Conservation (phyloP, 2,329 filamentous ascomycete genomes). For the Pestalotiopsis sp. region DNA sequence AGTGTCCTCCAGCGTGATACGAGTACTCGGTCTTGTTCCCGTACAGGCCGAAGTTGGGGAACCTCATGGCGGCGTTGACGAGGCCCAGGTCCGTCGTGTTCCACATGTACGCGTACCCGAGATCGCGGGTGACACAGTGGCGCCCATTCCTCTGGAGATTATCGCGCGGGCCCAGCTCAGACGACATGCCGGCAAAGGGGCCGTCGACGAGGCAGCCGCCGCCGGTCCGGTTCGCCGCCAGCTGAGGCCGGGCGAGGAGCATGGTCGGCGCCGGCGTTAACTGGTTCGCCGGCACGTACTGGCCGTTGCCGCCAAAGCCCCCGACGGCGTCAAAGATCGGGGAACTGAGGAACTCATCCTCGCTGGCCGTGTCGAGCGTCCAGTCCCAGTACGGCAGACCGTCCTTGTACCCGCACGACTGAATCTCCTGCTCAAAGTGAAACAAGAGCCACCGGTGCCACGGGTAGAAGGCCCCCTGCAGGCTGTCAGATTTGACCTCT, state of each 20-base stretch:
- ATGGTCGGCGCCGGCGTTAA: conserved; percentile 11
- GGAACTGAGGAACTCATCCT: conserved; percentile 12
- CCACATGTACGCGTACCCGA: conserved; percentile 3
- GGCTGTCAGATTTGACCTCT: background rate
- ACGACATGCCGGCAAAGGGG: background rate
- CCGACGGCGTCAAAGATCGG: conserved; percentile 18
- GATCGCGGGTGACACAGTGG: conserved; percentile 6
- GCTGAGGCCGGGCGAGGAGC: background rate
- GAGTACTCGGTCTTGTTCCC: conserved; percentile 10
- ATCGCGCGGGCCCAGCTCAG: background rate
- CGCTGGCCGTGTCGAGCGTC: conserved; percentile 17
- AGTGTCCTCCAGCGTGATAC: conserved; percentile 14
- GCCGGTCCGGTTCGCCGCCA: background rate
- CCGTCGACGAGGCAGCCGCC: conserved; percentile 5
- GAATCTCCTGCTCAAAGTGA: conserved; percentile 27
- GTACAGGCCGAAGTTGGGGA: background rate
- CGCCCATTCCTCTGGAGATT: background rate
- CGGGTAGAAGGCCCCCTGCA: conserved; percentile 15
- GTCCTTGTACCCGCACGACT: conserved; percentile 25
- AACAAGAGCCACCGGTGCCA: conserved; percentile 16
- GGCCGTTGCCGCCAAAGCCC: conserved; percentile 20
- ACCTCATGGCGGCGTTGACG: background rate
- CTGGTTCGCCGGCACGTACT: conserved; percentile 9
- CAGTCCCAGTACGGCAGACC: conserved; percentile 27
- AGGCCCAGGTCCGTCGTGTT: background rate